Conservation (phyloP, 345 rosid species). For the Camelina sativa region DNA sequence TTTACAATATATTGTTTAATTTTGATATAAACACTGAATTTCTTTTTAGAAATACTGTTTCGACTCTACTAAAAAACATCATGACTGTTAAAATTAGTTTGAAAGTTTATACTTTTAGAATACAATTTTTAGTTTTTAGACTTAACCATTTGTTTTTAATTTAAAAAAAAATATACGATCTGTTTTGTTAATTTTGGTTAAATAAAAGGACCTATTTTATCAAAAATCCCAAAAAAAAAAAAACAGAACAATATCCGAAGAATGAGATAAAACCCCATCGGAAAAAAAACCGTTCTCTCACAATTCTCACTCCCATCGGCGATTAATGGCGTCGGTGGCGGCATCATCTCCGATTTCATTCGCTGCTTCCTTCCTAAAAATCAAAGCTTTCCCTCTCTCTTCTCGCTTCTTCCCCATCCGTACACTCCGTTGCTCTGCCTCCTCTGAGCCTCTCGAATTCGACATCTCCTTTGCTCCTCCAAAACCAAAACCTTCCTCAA, state of each 20-base stretch:
- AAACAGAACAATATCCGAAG: not conserved
- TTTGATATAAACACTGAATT: no score
- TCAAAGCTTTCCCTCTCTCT: constrained; percentile 44
- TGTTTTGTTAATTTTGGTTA: not conserved
- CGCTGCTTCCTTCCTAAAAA: constrained; percentile 47
- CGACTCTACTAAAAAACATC: no score
- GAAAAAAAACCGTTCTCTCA: constrained; percentile 20
- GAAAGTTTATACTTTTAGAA: not conserved
- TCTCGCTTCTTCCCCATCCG: constrained; percentile 51
- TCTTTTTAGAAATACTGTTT: no score
- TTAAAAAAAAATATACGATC: not conserved
- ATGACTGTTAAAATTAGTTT: no score
- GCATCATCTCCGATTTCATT: constrained; percentile 46
- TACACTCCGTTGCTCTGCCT: constrained; percentile 43
- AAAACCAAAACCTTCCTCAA: constrained; percentile 54
- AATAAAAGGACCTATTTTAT: not conserved
- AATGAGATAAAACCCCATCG: not conserved
- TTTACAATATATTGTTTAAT: no score
- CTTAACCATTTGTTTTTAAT: not conserved
- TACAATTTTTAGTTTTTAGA: not conserved
- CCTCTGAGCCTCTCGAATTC: constrained; percentile 56
- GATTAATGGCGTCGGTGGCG: constrained; percentile 51
- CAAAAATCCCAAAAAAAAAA: not conserved
- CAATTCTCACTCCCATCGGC: constrained; percentile 29
- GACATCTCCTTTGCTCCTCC: constrained; percentile 86